Percentiles rank a stretch among this genome's conserved stretches.
Evolutionary conservation across 2,329 filamentous ascomycete genomes (phyloP).

Genomic region (Leptographium radiaticola): DNA sequence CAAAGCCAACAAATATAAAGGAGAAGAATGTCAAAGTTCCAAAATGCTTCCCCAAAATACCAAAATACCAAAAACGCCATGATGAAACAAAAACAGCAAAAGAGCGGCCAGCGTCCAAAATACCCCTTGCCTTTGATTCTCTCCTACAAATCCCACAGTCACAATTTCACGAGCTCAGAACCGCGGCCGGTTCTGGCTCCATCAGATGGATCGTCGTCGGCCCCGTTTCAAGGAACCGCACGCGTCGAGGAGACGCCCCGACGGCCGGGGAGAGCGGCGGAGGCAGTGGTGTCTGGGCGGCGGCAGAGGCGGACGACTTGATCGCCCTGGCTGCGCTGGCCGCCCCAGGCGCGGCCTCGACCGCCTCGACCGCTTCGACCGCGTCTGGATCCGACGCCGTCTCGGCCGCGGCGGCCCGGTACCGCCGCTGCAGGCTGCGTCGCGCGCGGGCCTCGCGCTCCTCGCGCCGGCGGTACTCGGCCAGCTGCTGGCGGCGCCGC

Average conservation of each 20-base stretch:
- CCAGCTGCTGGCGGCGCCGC: conserved; percentile 47
- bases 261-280: not conserved
- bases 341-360: no score
- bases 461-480: conserved; percentile 48
- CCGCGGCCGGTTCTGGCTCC: conserved; percentile 7
- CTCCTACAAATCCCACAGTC: not conserved
- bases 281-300: not conserved
- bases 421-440: conserved; percentile 36
- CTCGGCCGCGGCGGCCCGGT: conserved; percentile 16
- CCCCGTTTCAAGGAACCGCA: conserved; percentile 9
- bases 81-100: not conserved
- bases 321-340: not conserved
- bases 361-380: not conserved
- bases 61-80: not conserved
- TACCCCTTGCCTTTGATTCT: no score
- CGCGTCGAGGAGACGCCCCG: conserved; percentile 1
- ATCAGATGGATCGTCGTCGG: conserved; percentile 9
- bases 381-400: not conserved
- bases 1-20: no score
- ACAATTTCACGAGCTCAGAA: not conserved
- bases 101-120: not conserved
- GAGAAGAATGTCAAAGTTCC: no score
- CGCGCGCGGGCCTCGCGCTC: conserved; percentile 45
- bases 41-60: not conserved
- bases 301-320: not conserved